phyloP scores from a whole-genome alignment of 495 filamentous ascomycete genomes.

The Penicillium samsonianum region DNA sequence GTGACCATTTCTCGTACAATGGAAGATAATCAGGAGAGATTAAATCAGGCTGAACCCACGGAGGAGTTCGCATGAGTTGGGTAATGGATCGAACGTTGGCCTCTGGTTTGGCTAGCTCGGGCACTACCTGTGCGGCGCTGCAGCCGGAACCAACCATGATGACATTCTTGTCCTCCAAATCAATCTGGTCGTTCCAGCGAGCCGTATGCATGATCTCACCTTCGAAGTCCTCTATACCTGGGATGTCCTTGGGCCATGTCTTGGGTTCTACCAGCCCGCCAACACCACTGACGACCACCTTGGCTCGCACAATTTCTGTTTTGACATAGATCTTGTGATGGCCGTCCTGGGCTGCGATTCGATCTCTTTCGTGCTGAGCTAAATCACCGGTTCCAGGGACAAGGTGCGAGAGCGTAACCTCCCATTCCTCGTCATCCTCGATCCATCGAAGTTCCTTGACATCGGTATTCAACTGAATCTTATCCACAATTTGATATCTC shows the following conservation, averaged over 20 bases:
- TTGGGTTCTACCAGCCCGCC: constrained; percentile 57
- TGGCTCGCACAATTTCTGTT: constrained; percentile 51
- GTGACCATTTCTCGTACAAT: constrained; percentile 44
- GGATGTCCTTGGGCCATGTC: constrained; percentile 50
- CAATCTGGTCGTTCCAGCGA: constrained; percentile 51
- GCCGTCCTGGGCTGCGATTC: constrained; percentile 34
- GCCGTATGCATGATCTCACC: constrained; percentile 61
- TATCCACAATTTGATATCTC: constrained; percentile 58
- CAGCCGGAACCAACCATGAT: constrained; percentile 65
- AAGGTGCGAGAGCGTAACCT: constrained; percentile 51
- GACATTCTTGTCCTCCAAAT: constrained; percentile 54
- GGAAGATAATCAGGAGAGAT: constrained; percentile 16
- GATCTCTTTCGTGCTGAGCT: constrained; percentile 32
- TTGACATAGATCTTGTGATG: constrained; percentile 40
- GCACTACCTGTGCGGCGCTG: constrained; percentile 51
- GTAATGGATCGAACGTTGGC: constrained; percentile 58
- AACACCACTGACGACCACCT: constrained; percentile 58
- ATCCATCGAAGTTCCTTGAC: constrained; percentile 50
- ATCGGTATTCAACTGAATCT: constrained; percentile 60
- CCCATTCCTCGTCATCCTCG: constrained; percentile 56
- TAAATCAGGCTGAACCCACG: constrained; percentile 53
- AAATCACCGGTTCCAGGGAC: constrained; percentile 55
- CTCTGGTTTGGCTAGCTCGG: constrained; percentile 37
- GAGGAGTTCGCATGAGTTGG: constrained; percentile 63
- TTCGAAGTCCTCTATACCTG: constrained; percentile 55